Percentiles rank a stretch among this genome's conserved stretches.
Evolutionary conservation across 352 stramenopile species (phyloP).

Genomic region (Globisporangium perplexum): DNA sequence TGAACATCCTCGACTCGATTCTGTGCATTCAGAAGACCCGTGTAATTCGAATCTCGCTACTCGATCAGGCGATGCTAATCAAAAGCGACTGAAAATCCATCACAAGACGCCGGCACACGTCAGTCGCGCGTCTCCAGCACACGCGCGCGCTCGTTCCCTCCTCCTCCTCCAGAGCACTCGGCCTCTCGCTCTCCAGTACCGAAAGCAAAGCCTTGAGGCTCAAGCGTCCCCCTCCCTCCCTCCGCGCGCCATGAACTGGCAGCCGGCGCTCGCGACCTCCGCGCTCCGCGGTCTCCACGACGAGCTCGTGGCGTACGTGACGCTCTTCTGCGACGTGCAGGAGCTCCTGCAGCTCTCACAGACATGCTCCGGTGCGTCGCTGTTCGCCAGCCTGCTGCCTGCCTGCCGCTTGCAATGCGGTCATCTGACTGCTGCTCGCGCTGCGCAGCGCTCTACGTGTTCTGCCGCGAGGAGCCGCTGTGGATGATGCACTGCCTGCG

Average conservation of each 20-base stretch:
- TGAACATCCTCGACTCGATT: too few relatives aligned
- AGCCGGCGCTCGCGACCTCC: slow-evolving; percentile 50
- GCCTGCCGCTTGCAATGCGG: too few relatives aligned
- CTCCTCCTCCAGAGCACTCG: neutral
- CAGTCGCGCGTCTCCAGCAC: slow-evolving; percentile 1
- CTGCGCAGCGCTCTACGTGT: slow-evolving; percentile 67
- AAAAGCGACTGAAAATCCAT: too few relatives aligned
- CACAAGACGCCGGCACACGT: neutral
- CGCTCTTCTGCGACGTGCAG: slow-evolving; percentile 56
- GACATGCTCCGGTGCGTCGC: slow-evolving; percentile 58
- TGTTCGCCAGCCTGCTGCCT: too few relatives aligned
- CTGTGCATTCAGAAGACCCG: too few relatives aligned
- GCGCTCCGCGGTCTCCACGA: slow-evolving; percentile 64
- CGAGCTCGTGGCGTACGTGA: slow-evolving; percentile 71
- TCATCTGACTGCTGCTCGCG: neutral
- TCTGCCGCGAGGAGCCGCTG: slow-evolving; percentile 70
- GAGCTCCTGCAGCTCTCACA: slow-evolving; percentile 60
- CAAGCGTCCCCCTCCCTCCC: neutral
- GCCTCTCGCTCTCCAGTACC: neutral
- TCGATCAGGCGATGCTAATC: too few relatives aligned
- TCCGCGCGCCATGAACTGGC: slow-evolving; percentile 56
- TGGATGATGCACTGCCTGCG: slow-evolving; percentile 82
- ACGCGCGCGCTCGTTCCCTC: neutral
- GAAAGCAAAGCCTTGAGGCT: neutral
- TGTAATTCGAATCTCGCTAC: too few relatives aligned